These are phyloP conservation scores for Boletales sp. DNA, from an alignment of 768 basidiomycete species.

Conservation along the genomic window DNA sequence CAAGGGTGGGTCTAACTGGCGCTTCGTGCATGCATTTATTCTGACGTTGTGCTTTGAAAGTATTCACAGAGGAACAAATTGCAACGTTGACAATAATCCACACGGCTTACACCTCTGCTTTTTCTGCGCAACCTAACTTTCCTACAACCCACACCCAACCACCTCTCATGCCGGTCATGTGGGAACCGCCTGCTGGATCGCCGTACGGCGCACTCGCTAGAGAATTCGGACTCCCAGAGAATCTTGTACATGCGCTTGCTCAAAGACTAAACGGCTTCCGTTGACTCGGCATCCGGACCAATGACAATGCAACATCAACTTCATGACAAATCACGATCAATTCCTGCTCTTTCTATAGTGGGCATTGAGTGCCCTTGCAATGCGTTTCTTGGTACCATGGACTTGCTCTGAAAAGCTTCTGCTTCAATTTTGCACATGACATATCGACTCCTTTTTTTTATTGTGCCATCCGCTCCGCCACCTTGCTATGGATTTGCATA, in stretches of 20 bases:
- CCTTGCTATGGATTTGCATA: slow-evolving; percentile 29
- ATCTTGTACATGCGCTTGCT: slow-evolving; percentile 63
- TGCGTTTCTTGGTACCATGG: slow-evolving; percentile 25
- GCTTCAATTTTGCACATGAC: slow-evolving; percentile 15
- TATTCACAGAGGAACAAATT: slow-evolving; percentile 62
- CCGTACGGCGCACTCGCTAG: slow-evolving; percentile 56
- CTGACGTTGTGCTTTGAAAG: slow-evolving; percentile 31
- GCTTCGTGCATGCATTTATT: neutral
- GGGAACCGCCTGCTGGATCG: slow-evolving; percentile 12
- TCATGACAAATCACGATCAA: slow-evolving; percentile 19
- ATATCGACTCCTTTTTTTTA: slow-evolving; percentile 6
- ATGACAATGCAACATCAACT: slow-evolving; percentile 5
- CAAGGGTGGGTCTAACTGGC: slow-evolving; percentile 53
- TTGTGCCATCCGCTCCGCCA: slow-evolving; percentile 15
- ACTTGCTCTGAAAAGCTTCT: slow-evolving; percentile 9
- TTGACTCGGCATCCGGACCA: slow-evolving; percentile 7
- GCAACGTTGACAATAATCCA: slow-evolving; percentile 44
- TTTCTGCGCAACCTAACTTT: slow-evolving; percentile 11
- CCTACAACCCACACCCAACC: slow-evolving; percentile 7
- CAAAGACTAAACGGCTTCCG: slow-evolving; percentile 44
- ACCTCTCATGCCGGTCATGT: slow-evolving; percentile 19
- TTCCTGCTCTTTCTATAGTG: slow-evolving; percentile 1
- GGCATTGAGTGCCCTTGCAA: slow-evolving; percentile 27
- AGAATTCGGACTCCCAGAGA: slow-evolving; percentile 72
- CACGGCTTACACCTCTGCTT: slow-evolving; percentile 26